These are phyloP conservation scores for Gaultheria prostrata DNA, from an alignment of 148 eudicot genomes.

Conservation along the genomic window DNA sequence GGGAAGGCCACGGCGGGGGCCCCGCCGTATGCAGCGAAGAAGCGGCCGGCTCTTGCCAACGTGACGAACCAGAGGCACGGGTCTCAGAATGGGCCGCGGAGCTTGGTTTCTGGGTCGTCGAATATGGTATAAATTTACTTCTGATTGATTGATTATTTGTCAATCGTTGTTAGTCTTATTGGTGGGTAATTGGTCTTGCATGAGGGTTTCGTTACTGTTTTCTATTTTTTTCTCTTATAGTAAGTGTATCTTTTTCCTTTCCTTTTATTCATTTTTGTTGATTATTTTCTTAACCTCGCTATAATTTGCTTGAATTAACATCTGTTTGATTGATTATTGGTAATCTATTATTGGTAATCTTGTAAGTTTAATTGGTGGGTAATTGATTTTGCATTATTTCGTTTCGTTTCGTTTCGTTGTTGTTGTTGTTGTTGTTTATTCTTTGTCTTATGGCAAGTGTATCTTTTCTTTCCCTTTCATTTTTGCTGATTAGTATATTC, in stretches of 20 bases:
- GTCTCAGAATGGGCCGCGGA: constrained; percentile 17
- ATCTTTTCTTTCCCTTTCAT: not conserved
- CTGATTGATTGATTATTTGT: not conserved
- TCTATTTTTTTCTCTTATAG: too few relatives aligned
- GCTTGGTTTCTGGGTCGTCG: constrained; percentile 26
- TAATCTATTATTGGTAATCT: not conserved
- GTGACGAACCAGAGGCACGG: constrained; percentile 53
- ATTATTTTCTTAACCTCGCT: not conserved
- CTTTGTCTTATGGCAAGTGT: not conserved
- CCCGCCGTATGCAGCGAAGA: constrained; percentile 45
- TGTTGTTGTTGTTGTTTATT: not conserved
- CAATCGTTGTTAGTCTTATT: not conserved
- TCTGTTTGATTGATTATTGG: not conserved
- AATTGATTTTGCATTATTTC: not conserved
- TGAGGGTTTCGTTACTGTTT: too few relatives aligned
- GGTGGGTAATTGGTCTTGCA: not conserved
- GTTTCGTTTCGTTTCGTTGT: not conserved
- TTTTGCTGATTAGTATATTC: not conserved
- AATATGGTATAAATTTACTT: constrained; percentile 30
- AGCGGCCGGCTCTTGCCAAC: constrained; percentile 61
- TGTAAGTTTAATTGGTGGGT: not conserved
- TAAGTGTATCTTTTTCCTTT: not conserved
- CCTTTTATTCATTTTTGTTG: not conserved
- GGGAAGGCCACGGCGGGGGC: constrained; percentile 30
- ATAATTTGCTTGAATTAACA: not conserved